These are phyloP conservation scores for Capronia epimyces DNA, from an alignment of 2,329 filamentous ascomycete genomes.

Conservation along the genomic window DNA sequence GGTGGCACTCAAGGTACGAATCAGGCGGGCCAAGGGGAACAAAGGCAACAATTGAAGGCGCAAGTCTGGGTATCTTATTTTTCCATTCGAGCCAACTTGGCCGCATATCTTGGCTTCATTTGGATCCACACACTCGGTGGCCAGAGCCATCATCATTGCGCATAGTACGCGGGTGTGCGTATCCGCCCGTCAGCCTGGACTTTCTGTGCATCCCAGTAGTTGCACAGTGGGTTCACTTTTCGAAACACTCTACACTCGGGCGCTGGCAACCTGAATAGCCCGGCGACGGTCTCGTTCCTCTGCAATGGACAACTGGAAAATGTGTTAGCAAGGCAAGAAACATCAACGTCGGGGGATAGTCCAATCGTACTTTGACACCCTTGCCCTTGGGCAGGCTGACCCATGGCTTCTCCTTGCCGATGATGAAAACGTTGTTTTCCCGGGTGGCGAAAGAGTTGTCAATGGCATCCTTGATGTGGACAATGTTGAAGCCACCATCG, in stretches of 20 bases:
- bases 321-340: slow-evolving; percentile 17
- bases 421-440: slow-evolving; percentile 99
- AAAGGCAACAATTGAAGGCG: slow-evolving; percentile 10
- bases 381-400: slow-evolving; percentile 99
- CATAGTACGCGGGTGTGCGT: not conserved
- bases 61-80: slow-evolving; percentile 5
- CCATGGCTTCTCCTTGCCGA: slow-evolving; percentile 98
- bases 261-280: slow-evolving; percentile 46
- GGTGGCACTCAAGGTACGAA: too few species aligned
- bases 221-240: not conserved
- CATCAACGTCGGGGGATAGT: not conserved
- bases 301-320: slow-evolving; percentile 76
- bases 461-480: slow-evolving; percentile 99
- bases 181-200: not conserved
- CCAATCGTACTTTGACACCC: slow-evolving; percentile 74
- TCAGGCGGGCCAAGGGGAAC: too few species aligned
- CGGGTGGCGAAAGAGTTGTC: slow-evolving; percentile 99
- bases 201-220: slow-evolving; percentile 7
- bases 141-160: not conserved
- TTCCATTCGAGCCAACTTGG: not conserved
- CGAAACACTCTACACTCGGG: slow-evolving; percentile 3
- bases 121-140: not conserved
- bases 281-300: slow-evolving; percentile 98
- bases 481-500: slow-evolving; percentile 99
- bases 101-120: not conserved